Percentiles rank a stretch among this genome's conserved stretches.
Conservation (phyloP, 768 basidiomycete genomes). For the Lactifluus subvellereus region DNA sequence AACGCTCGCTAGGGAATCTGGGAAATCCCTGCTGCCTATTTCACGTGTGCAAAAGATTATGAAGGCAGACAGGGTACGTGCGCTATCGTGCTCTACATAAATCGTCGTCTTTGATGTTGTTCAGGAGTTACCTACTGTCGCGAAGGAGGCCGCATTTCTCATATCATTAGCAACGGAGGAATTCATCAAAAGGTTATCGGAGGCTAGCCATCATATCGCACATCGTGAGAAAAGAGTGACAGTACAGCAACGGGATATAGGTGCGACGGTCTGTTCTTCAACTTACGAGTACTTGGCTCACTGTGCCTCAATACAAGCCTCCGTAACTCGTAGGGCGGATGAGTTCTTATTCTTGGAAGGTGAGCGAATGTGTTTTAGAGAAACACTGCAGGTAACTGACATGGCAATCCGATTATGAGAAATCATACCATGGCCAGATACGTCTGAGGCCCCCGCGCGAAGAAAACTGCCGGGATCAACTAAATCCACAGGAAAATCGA, state of each 20-base stretch:
- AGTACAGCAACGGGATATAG: slow-evolving; percentile 74
- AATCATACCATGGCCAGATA: slow-evolving; percentile 48
- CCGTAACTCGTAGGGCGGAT: slow-evolving; percentile 57
- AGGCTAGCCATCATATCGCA: slow-evolving; percentile 66
- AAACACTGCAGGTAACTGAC: neutral
- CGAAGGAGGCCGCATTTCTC: slow-evolving; percentile 71
- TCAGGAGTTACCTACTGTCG: slow-evolving; percentile 71
- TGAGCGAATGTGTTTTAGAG: slow-evolving; percentile 27
- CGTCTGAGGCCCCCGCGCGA: slow-evolving; percentile 38
- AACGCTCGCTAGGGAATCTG: slow-evolving; percentile 36
- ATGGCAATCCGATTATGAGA: slow-evolving; percentile 35
- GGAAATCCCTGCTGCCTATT: slow-evolving; percentile 71
- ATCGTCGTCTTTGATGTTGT: neutral
- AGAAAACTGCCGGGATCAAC: slow-evolving; percentile 37
- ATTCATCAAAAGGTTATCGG: slow-evolving; percentile 70
- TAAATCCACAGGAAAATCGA: slow-evolving; percentile 21
- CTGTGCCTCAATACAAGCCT: slow-evolving; percentile 35
- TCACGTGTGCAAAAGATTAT: slow-evolving; percentile 78
- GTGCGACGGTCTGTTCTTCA: slow-evolving; percentile 38
- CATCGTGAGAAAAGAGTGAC: slow-evolving; percentile 66
- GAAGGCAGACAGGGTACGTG: slow-evolving; percentile 73
- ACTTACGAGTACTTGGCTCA: neutral
- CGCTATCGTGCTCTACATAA: neutral
- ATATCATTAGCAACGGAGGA: slow-evolving; percentile 84
- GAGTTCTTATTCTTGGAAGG: slow-evolving; percentile 80